Percentiles rank a stretch among this genome's conserved stretches.
phyloP scores from a whole-genome alignment of 2,329 filamentous ascomycete species.

The Neophaeococcomyces aloes region DNA sequence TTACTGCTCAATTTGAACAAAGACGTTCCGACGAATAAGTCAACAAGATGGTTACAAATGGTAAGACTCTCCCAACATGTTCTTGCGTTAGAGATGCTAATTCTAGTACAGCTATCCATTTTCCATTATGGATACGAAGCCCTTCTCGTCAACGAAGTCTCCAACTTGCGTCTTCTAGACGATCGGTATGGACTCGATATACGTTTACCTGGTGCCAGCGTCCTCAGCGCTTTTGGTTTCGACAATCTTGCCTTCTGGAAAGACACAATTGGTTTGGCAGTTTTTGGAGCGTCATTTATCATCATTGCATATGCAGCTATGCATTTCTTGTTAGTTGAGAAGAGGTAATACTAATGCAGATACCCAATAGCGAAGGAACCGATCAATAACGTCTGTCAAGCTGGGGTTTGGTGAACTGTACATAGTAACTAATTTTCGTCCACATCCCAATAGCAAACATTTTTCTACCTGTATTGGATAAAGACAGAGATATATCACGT shows the following conservation, averaged over 20 bases:
- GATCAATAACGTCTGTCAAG: too few relatives aligned
- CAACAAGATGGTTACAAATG: conserved; percentile 80
- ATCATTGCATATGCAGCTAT: conserved; percentile 82
- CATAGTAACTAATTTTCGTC: too few relatives aligned
- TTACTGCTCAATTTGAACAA: conserved; percentile 71
- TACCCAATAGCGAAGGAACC: too few relatives aligned
- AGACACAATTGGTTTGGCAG: conserved; percentile 68
- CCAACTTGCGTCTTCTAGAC: conserved; percentile 78
- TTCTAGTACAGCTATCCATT: conserved; percentile 58
- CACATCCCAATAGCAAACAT: too few relatives aligned
- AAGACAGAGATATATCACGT: too few relatives aligned
- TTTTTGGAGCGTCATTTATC: conserved; percentile 75
- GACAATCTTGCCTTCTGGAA: conserved; percentile 75
- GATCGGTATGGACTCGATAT: conserved; percentile 95
- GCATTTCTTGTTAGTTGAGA: conserved; percentile 89
- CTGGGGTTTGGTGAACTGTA: too few relatives aligned
- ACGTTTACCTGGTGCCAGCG: conserved; percentile 86
- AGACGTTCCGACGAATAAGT: conserved; percentile 67
- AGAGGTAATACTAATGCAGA: conserved; percentile 43
- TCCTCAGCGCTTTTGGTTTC: conserved; percentile 90
- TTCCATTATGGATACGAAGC: conserved; percentile 98
- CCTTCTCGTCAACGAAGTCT: conserved; percentile 93
- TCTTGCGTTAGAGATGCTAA: conserved; percentile 20
- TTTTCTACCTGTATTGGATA: too few relatives aligned
- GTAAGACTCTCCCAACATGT: conserved; percentile 34